phyloP scores from a whole-genome alignment of 2,329 filamentous ascomycete species.

The Teratosphaeria epicoccoides region DNA sequence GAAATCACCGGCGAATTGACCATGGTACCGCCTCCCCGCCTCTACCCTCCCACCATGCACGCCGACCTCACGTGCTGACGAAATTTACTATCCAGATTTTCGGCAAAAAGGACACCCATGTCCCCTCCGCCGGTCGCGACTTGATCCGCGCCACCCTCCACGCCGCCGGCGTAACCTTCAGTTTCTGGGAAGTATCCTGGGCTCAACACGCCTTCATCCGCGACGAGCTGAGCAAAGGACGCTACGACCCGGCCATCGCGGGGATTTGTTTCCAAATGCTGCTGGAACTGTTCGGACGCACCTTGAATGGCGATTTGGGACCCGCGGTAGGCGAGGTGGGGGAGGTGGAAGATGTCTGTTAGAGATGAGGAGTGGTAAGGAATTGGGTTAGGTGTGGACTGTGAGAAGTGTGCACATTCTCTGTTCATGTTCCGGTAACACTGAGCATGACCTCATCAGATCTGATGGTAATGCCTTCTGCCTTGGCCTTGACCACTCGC shows the following conservation, averaged over 20 bases:
- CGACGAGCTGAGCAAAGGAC: conserved; percentile 80
- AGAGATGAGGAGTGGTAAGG: not conserved
- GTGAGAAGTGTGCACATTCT: too few species aligned
- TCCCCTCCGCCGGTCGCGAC: conserved; percentile 71
- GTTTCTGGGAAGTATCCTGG: conserved; percentile 84
- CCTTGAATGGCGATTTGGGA: conserved; percentile 69
- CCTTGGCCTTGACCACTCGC: not conserved
- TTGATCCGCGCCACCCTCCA: conserved; percentile 73
- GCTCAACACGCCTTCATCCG: conserved; percentile 92
- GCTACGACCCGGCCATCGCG: conserved; percentile 77
- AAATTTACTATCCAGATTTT: conserved; percentile 50
- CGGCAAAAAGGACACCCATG: conserved; percentile 82
- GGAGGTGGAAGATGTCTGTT: conserved; percentile 30
- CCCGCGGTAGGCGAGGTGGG: conserved; percentile 45
- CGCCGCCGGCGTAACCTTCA: conserved; percentile 62
- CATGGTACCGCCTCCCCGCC: conserved; percentile 41
- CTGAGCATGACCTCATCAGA: not conserved
- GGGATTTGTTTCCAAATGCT: conserved; percentile 88
- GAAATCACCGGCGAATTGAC: conserved; percentile 69
- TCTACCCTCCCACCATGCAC: not conserved
- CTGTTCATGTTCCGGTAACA: too few species aligned
- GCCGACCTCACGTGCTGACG: not conserved
- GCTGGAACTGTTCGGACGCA: conserved; percentile 71
- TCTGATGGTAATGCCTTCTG: not conserved
- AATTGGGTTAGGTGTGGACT: not conserved